Base-by-base conservation (phyloP, 2,329 filamentous ascomycete genomes). In the Hirsutella rhossiliensis region DNA sequence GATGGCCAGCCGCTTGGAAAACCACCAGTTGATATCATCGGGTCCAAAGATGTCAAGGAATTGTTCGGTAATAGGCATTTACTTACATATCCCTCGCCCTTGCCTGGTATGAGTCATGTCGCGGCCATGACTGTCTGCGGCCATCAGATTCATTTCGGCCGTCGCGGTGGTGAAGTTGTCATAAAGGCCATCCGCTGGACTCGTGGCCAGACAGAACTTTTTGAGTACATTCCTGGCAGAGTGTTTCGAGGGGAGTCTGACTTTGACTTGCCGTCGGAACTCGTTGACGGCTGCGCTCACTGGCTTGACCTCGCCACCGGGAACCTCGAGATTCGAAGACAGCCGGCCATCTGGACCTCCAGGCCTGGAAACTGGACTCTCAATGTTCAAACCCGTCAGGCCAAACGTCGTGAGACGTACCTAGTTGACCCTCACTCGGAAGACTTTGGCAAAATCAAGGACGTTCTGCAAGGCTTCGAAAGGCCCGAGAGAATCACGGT, bases 21-120 rank as follows among this genome's bases (percentile, higher is more conserved):
- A 12, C 63, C 84, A 0, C 79, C 80, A 0, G 52, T 64, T 1
- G 60, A 72, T 2, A 71, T 76, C 38, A 67, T 65, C 17, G 53
- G 71, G 3, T 62, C 68, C 0, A 40, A 47, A 1, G 52, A 57
- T 2, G 61, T 81, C 8, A 55, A 59, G 6, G 62, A 68, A 4
- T 62, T 84, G 0, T 81, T 84, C 50, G 72, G 72, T 0, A 58
- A 68, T 2, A 67, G 72, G 15, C 63, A 64, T 23, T 64, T 81
- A 0, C 63, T 69, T 1, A 73, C 71, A 0, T 73, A 58, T 18
- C 72, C 78, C 0, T 82, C 79, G 0, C 45, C 49, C 0, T 47
- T 76, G 0, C 56, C 53, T 0, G 76, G 73, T 0, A 79, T 83
- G 72, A 66, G 65, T 0, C 72, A 78, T 62, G 62, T 44, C 45